A percentile compares a stretch with the other conserved stretches of the same genome.
Conservation (phyloP, 371 early-diverging fungal species). For the Batrachochytrium dendrobatidis region DNA sequence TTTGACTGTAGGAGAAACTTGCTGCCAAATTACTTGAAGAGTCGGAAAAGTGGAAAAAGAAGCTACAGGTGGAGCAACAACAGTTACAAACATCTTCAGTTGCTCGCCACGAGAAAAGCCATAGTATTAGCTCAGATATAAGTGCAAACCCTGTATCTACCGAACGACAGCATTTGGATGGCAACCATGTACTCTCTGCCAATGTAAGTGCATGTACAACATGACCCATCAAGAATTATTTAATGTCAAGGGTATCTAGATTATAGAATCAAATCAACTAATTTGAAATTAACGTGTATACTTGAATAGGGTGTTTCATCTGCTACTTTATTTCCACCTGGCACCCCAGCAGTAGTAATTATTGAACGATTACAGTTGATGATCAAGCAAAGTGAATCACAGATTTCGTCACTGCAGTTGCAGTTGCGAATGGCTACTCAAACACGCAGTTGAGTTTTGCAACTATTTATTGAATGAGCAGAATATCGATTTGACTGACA, state of each 20-base stretch:
- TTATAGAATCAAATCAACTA: too few relatives aligned
- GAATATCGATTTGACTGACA: not conserved
- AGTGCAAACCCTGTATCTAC: too few relatives aligned
- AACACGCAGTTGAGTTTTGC: constrained; percentile 43
- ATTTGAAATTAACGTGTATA: too few relatives aligned
- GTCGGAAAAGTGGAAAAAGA: constrained; percentile 5
- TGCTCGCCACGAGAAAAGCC: constrained; percentile 4
- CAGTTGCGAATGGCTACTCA: constrained; percentile 58
- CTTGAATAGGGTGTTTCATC: not conserved
- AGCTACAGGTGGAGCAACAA: constrained; percentile 9
- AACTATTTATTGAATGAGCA: constrained; percentile 1
- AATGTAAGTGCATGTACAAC: too few relatives aligned
- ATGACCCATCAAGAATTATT: too few relatives aligned
- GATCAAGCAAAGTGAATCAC: constrained; percentile 16
- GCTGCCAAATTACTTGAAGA: constrained; percentile 15
- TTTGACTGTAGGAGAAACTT: constrained; percentile 15
- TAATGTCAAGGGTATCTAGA: too few relatives aligned
- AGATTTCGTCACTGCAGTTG: constrained; percentile 56
- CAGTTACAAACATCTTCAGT: constrained; percentile 2
- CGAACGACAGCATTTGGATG: too few relatives aligned
- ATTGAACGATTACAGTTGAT: constrained; percentile 48
- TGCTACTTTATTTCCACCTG: not conserved
- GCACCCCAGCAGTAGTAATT: constrained; percentile 26
- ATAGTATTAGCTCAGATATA: too few relatives aligned
- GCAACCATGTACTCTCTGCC: too few relatives aligned